Base-by-base conservation (phyloP, 176 grass and related monocot genomes). In the Oryza meyeriana region DNA sequence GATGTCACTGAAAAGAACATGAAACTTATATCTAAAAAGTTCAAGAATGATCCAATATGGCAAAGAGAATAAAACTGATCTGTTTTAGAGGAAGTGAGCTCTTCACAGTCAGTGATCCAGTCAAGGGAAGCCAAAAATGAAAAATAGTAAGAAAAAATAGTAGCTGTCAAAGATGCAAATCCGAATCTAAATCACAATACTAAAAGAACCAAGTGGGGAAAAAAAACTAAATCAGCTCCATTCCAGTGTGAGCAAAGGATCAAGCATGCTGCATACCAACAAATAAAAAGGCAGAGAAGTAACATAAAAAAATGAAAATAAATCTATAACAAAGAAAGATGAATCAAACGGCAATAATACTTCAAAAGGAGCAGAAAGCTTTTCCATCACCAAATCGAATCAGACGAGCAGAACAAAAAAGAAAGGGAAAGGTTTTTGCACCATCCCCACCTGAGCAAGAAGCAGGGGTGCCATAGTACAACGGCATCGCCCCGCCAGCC, bases 381-480 rank as follows among this genome's bases (percentile, higher is more conserved):
- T 76, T 89, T 40, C 42, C 66, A 72, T 72, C 78, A 65, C 26
- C 34, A 66, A 76, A 72, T 62, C 72, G 38, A 78, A 81, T 58
- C 72, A 24, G 44, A 71, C 65, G 65, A 81, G 25, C 55, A 83
- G 18, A 8, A 16, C 18, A 8, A 20, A 6, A 52, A 52, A 22
- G 8, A 22, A n/a, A 24, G 4, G 2, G 2, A 41, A 77, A 41
- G 61, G 59, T 35, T 72, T 78, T 52, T 34, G 7, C 29, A 66
- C 33, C n/a, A 13, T 47, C 48, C 77, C 80, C 48, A 90, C 88
- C 88, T 90, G 84, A 87, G 88, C 84, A 90, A 63, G 88, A 90
- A 69, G 88, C 79, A n/a, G 87, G 82, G 9, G 82, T 79, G 12
- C 89, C 86, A 41, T 92, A 89, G 85, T 90, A 94, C 20, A 89